A percentile compares a stretch with the other conserved stretches of the same genome.
These are phyloP conservation scores for Colletotrichum siamense DNA, from an alignment of 2,329 filamentous ascomycete species.

Conservation along the genomic window DNA sequence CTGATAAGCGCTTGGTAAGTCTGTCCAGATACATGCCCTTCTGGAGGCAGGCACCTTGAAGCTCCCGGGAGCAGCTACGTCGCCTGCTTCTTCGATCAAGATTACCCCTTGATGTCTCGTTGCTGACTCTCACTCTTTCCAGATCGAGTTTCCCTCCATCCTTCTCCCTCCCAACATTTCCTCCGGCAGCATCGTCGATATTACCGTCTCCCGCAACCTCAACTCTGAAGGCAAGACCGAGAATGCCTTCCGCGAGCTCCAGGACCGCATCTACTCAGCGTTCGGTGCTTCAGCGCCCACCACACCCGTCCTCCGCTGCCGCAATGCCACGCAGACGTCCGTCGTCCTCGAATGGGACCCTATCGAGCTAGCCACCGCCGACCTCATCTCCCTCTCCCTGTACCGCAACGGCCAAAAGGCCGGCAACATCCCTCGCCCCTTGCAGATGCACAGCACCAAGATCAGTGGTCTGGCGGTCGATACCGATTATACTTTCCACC, in stretches of 20 bases:
- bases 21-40: not conserved
- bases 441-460: constrained; percentile 93
- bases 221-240: constrained; percentile 77
- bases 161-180: constrained; percentile 94
- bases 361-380: constrained; percentile 89
- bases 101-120: not conserved
- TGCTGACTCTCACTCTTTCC: constrained; percentile 28
- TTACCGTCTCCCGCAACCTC: constrained; percentile 89
- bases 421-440: constrained; percentile 87
- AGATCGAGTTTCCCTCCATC: constrained; percentile 99
- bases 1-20: constrained; percentile 93
- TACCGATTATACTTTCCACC: constrained; percentile 93
- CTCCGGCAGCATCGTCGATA: constrained; percentile 97
- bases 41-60: not conserved
- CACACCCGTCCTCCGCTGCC: constrained; percentile 82
- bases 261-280: constrained; percentile 83
- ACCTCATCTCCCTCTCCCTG: constrained; percentile 85
- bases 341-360: constrained; percentile 98
- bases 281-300: constrained; percentile 84
- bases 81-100: constrained; percentile 14
- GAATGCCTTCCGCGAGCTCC: constrained; percentile 80
- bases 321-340: constrained; percentile 98
- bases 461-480: constrained; percentile 96
- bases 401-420: constrained; percentile 98
- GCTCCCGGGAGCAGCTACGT: not conserved